Evolutionary conservation across 306 rosid genomes (phyloP).

Genomic region (Hylodesmum podocarpum): DNA sequence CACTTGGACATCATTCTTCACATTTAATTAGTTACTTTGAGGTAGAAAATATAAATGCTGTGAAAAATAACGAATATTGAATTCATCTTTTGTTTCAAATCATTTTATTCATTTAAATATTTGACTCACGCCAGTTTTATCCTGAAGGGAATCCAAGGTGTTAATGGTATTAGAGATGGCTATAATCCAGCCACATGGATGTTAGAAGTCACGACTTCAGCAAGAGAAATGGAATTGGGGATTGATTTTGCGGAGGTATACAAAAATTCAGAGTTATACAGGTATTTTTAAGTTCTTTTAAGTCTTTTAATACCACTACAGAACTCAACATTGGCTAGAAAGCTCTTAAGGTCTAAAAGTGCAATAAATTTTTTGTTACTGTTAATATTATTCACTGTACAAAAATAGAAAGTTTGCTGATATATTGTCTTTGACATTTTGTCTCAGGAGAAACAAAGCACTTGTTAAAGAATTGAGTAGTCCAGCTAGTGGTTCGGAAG

Average conservation of each 20-base stretch:
- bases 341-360: neutral
- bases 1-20: neutral
- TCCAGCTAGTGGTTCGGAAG: slow-evolving; percentile 49
- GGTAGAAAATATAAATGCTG: neutral
- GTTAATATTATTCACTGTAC: no score
- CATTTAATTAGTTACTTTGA: neutral
- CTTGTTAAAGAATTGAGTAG: slow-evolving; percentile 47
- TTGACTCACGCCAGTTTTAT: neutral
- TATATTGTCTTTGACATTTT: slow-evolving; percentile 3
- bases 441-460: slow-evolving; percentile 56
- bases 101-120: neutral
- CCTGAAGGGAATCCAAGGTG: neutral
- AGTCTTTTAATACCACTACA: neutral
- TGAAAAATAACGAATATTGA: neutral
- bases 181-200: slow-evolving; percentile 55
- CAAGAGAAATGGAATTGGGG: slow-evolving; percentile 39
- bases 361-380: no score
- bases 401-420: neutral
- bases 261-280: slow-evolving; percentile 41
- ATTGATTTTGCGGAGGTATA: slow-evolving; percentile 41
- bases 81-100: no score
- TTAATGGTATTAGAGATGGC: slow-evolving; percentile 44
- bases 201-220: slow-evolving; percentile 39
- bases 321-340: neutral
- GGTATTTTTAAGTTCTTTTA: slow-evolving; percentile 29